Evolutionary conservation across 2,329 filamentous ascomycete species (phyloP).

Genomic region (Stagonosporopsis rhizophila): DNA sequence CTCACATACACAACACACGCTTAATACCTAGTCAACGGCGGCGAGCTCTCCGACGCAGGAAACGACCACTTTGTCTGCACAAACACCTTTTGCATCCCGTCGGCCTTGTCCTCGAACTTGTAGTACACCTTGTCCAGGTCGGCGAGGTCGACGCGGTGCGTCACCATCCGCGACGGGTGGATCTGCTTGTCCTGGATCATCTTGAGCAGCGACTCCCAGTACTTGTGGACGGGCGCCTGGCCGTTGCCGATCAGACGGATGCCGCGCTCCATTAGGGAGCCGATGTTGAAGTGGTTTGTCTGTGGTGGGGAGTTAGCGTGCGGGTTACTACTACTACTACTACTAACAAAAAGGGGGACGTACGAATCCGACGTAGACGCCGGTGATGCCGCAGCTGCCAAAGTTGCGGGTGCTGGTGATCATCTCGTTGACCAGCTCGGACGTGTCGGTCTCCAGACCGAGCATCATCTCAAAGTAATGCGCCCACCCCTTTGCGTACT

Average conservation of each 20-base stretch:
- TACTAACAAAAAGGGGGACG: conserved; percentile 43
- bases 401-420: conserved; percentile 75
- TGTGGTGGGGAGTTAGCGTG: conserved; percentile 33
- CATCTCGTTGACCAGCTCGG: conserved; percentile 82
- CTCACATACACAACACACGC: no score
- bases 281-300: conserved; percentile 85
- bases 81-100: conserved; percentile 83
- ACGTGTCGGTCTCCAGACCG: conserved; percentile 84
- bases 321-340: no score
- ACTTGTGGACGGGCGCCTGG: conserved; percentile 78
- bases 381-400: conserved; percentile 79
- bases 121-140: conserved; percentile 61
- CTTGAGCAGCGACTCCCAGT: conserved; percentile 79
- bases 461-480: conserved; percentile 66
- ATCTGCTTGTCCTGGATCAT: conserved; percentile 72
- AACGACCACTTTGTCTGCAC: conserved; percentile 66
- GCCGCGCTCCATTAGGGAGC: conserved; percentile 85
- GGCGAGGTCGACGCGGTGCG: conserved; percentile 69
- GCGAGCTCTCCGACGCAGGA: conserved; percentile 59
- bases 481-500: conserved; percentile 68
- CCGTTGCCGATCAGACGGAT: conserved; percentile 76
- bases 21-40: conserved; percentile 57
- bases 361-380: conserved; percentile 68
- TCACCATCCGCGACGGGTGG: conserved; percentile 80
- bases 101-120: conserved; percentile 73